Evolutionary conservation across 2,329 filamentous ascomycete genomes (phyloP).

Genomic region (Aspergillus latus): DNA sequence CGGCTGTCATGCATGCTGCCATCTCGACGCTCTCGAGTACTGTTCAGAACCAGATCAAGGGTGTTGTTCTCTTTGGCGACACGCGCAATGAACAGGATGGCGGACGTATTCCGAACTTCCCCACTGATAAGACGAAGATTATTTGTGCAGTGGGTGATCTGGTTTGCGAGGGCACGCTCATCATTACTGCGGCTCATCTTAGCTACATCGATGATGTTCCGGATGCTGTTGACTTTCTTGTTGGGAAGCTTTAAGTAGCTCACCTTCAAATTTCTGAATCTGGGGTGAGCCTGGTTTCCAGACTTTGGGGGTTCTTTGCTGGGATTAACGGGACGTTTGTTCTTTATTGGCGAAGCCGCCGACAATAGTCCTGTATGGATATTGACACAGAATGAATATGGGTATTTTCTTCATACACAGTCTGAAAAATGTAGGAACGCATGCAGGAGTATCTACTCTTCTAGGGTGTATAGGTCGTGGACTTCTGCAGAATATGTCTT

Average conservation of each 20-base stretch:
- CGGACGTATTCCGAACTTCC: constrained; percentile 42
- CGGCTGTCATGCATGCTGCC: constrained; percentile 45
- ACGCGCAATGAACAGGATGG: constrained; percentile 44
- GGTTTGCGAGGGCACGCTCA: constrained; percentile 51
- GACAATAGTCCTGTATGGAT: too few relatives aligned
- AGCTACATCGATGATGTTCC: constrained; percentile 30
- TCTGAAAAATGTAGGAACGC: too few relatives aligned
- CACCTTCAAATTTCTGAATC: background rate
- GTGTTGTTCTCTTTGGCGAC: constrained; percentile 45
- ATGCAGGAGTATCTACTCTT: too few relatives aligned
- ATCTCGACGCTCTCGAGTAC: constrained; percentile 35
- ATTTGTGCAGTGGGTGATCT: constrained; percentile 51
- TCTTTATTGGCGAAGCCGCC: too few relatives aligned
- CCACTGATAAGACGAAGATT: constrained; percentile 45
- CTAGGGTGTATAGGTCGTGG: too few relatives aligned
- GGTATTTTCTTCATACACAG: too few relatives aligned
- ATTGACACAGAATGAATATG: too few relatives aligned
- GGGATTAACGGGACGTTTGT: too few relatives aligned
- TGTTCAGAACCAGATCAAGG: constrained; percentile 35
- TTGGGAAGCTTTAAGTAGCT: background rate
- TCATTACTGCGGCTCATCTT: constrained; percentile 41
- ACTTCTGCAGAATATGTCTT: too few relatives aligned
- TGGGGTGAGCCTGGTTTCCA: too few relatives aligned
- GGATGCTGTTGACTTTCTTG: background rate
- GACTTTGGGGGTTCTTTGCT: too few relatives aligned